Evolutionary conservation across 2,329 filamentous ascomycete species (phyloP).

Genomic region (Didymella lethalis): DNA sequence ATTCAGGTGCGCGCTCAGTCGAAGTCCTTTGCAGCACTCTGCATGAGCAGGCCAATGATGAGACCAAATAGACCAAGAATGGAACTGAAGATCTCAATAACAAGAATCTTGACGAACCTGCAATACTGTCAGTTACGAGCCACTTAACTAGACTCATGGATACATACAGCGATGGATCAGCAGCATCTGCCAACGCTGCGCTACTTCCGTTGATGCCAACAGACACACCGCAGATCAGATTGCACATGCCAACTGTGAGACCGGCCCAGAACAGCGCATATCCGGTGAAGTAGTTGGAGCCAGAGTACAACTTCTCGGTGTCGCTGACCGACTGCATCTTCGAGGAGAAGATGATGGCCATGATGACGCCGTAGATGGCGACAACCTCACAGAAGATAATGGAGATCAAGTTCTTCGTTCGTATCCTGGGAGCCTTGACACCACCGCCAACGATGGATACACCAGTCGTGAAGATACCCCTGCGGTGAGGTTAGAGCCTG

Average conservation of each 20-base stretch:
- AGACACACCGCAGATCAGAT: constrained; percentile 92
- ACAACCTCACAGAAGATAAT: constrained; percentile 99
- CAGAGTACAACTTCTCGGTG: constrained; percentile 72
- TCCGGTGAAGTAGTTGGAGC: constrained; percentile 89
- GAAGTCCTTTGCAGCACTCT: constrained; percentile 83
- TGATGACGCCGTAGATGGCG: constrained; percentile 99
- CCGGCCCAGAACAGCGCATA: constrained; percentile 97
- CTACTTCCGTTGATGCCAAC: constrained; percentile 98
- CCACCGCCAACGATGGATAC: constrained; percentile 96
- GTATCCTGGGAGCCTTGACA: constrained; percentile 95
- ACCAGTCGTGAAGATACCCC: constrained; percentile 99
- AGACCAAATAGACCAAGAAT: constrained; percentile 95
- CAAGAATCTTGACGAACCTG: constrained; percentile 97
- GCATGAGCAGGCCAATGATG: constrained; percentile 90
- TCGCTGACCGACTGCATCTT: constrained; percentile 77
- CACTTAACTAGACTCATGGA: neutral
- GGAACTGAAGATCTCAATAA: constrained; percentile 99
- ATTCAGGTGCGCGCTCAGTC: constrained; percentile 34
- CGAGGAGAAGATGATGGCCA: constrained; percentile 97
- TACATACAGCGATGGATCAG: constrained; percentile 84
- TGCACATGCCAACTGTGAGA: constrained; percentile 92
- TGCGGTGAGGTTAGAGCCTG: constrained; percentile 52
- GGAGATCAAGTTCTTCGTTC: constrained; percentile 99
- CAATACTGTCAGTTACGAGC: constrained; percentile 13
- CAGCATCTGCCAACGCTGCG: constrained; percentile 93